Conservation (phyloP, 257 asterid species). For the Leonotis leonurus region DNA sequence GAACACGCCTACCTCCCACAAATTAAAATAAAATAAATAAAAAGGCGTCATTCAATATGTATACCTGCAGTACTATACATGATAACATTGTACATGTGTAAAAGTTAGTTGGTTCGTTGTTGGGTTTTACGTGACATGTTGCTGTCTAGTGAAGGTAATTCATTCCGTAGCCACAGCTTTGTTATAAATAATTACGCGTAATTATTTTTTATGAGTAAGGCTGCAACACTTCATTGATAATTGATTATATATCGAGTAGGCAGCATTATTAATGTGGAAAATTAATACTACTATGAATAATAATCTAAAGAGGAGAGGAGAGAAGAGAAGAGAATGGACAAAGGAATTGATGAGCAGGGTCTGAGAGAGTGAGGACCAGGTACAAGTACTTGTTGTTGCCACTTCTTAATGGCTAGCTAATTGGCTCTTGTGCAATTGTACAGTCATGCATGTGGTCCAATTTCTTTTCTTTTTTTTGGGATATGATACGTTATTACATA, state of each 20-base stretch:
- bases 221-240: conserved; percentile 5
- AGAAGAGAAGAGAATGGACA: neutral
- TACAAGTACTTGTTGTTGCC: conserved; percentile 33
- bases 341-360: neutral
- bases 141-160: no score
- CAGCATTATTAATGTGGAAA: conserved; percentile 1
- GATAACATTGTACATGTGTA: no score
- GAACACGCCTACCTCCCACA: no score
- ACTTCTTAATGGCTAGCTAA: conserved; percentile 19
- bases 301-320: neutral
- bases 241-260: no score
- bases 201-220: neutral
- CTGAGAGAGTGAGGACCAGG: conserved; percentile 26
- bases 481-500: conserved; percentile 12
- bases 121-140: no score
- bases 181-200: no score
- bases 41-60: no score
- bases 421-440: conserved; percentile 18
- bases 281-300: neutral
- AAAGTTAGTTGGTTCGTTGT: no score
- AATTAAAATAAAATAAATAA: no score
- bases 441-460: conserved; percentile 36
- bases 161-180: no score
- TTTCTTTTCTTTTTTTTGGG: neutral
- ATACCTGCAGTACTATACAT: no score